phyloP scores from a whole-genome alignment of 2,329 filamentous ascomycete genomes.

The Colletotrichum melonis region DNA sequence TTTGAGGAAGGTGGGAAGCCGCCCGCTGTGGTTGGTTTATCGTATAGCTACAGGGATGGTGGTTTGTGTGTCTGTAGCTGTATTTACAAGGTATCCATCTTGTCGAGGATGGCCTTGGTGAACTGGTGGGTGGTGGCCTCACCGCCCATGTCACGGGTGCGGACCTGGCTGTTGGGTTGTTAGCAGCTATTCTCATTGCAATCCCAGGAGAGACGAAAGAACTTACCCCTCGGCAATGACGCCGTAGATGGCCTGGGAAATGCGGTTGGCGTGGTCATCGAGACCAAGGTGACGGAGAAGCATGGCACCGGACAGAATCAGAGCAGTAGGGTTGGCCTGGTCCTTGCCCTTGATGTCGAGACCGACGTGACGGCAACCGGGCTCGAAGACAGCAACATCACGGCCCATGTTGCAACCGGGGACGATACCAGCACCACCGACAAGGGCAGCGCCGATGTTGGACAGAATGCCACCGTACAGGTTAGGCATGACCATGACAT shows the following conservation, averaged over 20 bases:
- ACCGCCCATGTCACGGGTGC: slow-evolving; percentile 97
- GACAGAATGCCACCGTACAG: slow-evolving; percentile 98
- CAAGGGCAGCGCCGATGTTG: slow-evolving; percentile 97
- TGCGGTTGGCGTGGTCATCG: slow-evolving; percentile 97
- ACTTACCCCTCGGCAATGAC: slow-evolving; percentile 91
- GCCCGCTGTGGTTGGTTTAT: slow-evolving; percentile 17
- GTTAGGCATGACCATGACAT: slow-evolving; percentile 99
- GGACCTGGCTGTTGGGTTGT: slow-evolving; percentile 73
- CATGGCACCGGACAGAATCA: slow-evolving; percentile 97
- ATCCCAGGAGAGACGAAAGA: slow-evolving; percentile 4
- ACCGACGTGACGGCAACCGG: slow-evolving; percentile 98
- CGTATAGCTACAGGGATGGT: slow-evolving; percentile 23
- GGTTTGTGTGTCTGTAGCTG: slow-evolving; percentile 1
- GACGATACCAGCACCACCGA: slow-evolving; percentile 96
- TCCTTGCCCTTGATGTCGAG: slow-evolving; percentile 99
- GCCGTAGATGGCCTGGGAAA: slow-evolving; percentile 84
- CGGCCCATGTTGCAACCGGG: slow-evolving; percentile 99
- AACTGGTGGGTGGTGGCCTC: slow-evolving; percentile 91
- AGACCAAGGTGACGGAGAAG: slow-evolving; percentile 96
- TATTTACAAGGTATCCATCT: slow-evolving; percentile 86
- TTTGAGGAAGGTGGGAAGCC: slow-evolving; percentile 14
- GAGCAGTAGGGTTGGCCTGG: slow-evolving; percentile 96
- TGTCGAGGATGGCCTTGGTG: slow-evolving; percentile 91
- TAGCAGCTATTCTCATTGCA: slow-evolving; percentile 45
- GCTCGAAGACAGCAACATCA: slow-evolving; percentile 98